A percentile compares a stretch with the other conserved stretches of the same genome.
phyloP scores from a whole-genome alignment of 176 grass and related monocot genomes.

The Carex myosuroides region DNA sequence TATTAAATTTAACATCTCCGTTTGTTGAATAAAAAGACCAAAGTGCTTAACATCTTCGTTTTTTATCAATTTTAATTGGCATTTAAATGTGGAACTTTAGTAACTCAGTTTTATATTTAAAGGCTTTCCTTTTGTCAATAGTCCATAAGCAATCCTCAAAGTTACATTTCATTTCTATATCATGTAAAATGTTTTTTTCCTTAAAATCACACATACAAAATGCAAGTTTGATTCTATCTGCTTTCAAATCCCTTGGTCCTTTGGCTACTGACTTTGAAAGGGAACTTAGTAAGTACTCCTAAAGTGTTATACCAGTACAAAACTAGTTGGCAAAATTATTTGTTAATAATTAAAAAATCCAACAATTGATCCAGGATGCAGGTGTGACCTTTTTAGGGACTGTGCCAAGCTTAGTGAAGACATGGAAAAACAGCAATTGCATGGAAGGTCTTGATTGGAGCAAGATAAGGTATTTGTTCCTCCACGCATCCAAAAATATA shows the following conservation, averaged over 20 bases:
- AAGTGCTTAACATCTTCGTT: background rate
- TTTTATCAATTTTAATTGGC: background rate
- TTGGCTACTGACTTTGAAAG: background rate
- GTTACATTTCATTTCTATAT: background rate
- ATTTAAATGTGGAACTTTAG: background rate
- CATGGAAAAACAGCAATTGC: constrained; percentile 73
- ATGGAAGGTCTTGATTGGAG: constrained; percentile 78
- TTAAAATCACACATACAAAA: background rate
- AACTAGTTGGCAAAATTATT: background rate
- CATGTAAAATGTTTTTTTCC: background rate
- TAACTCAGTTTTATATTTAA: background rate
- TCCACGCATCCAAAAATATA: background rate
- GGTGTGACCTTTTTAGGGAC: constrained; percentile 65
- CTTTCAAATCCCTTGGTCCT: background rate
- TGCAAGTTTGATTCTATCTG: background rate
- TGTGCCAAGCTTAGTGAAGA: constrained; percentile 84
- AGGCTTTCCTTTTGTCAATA: background rate
- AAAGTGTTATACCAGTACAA: background rate
- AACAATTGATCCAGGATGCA: constrained; percentile 58
- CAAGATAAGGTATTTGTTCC: constrained; percentile 53
- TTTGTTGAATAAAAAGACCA: background rate
- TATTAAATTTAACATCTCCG: background rate
- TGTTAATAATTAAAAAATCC: background rate
- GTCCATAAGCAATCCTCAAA: background rate
- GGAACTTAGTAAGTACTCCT: background rate